Evolutionary conservation across 2,329 filamentous ascomycete genomes (phyloP).

Genomic region (Aspergillus tamarii): DNA sequence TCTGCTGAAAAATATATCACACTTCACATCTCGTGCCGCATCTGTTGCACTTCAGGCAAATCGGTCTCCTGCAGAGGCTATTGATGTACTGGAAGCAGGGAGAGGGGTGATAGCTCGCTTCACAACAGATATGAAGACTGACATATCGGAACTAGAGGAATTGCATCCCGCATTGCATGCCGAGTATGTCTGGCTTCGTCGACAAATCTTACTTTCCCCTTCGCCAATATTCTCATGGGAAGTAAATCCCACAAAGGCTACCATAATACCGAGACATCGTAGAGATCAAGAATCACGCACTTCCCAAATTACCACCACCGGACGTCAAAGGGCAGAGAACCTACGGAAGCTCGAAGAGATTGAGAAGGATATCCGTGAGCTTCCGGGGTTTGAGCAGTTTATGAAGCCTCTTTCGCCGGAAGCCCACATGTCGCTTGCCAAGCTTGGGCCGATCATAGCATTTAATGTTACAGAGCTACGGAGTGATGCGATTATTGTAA

Average conservation of each 20-base stretch:
- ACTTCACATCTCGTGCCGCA: neutral
- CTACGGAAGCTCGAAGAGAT: neutral
- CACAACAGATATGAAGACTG: neutral
- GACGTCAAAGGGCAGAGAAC: too few relatives aligned
- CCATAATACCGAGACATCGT: neutral
- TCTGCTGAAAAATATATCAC: neutral
- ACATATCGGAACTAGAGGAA: neutral
- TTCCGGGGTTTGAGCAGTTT: neutral
- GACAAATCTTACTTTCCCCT: neutral
- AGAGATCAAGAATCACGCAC: neutral
- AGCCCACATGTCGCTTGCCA: neutral
- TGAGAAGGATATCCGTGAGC: neutral
- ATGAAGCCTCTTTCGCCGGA: neutral
- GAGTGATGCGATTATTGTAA: neutral
- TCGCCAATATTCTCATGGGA: neutral
- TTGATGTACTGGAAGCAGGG: neutral
- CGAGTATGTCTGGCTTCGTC: neutral
- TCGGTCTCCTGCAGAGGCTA: neutral
- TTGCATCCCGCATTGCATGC: neutral
- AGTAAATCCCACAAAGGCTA: neutral
- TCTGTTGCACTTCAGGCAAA: neutral
- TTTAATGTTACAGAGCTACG: neutral
- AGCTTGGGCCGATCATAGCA: neutral
- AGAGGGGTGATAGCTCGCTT: neutral
- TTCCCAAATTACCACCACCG: too few relatives aligned